Base-by-base conservation (phyloP, 2,329 filamentous ascomycete species). In the Decorospora gaudefroyi region DNA sequence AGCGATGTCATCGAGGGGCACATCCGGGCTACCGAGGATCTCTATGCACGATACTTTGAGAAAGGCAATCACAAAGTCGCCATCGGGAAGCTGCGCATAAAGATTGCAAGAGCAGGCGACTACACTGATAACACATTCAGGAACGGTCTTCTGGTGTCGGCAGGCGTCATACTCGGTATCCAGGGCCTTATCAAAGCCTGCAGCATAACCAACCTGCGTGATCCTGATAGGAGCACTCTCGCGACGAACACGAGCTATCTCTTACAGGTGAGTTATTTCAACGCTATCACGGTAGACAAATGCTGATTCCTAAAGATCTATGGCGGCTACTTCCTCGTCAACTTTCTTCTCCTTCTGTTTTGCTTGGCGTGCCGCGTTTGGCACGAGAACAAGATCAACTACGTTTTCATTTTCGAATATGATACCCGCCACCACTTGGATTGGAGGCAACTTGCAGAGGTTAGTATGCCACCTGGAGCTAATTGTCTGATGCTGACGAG, bases 321-420 rank as follows among this genome's bases (percentile, higher is more conserved):
- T 66, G 93, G 79, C 8, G 93, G 93, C 1, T 96, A 95, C 68
- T 95, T 96, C 59, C 76, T 97, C 18, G 84, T 89, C 70, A 78
- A 95, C 4, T 78, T 90, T 30, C 76, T 97, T 13, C 86, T 95
- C 62, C 74, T 86, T 7, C 74, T 95, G n/a, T 97, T 97, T 64
- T 90, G 87, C 62, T 62, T 96, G 23, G 85, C 90, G 62, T 95
- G 91, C 67, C 84, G 85, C 42, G 73, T 95, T 11, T 99, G 92
- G 90, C 83, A 84, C 4, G 76, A 76, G 37, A 84, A 86, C 67
- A 95, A 92, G 71, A 88, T 99, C 72, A 99, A 99, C 67, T 97
- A 97, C 68, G 82, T 86, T 40, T 96, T 96, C 69, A 90, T 97
- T 57, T 99, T 99, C 65, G 93, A 99, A 72, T 93, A 96, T 64